Evolutionary conservation across 352 stramenopile species (phyloP), one percentile per base, ranked within the genome.

Genomic region (Phytophthora multivora): DNA sequence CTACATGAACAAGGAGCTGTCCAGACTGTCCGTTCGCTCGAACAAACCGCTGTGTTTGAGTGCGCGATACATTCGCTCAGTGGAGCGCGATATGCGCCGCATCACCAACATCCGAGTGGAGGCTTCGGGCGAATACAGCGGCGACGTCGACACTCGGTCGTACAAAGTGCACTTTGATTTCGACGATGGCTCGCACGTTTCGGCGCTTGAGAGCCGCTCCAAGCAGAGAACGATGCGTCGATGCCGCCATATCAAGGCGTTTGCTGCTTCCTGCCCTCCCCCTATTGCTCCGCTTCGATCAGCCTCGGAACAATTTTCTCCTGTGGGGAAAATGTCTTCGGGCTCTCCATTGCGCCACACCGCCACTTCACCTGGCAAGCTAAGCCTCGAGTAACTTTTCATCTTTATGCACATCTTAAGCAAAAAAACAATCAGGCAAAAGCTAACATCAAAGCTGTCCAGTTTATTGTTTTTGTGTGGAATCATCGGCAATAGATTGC

Each of bases 141-240:
- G 79, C 10, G 81, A 91, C 15, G 67, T 89, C 21, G 79, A 89
- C 69, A 91, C 81, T 43, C 75, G 81, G 7, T 75, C 58, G 46
- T 91, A 89, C 63, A 86, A 89, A 50, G 69, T 91, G 15, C 73
- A 88, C 52, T 89, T 91, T 52, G 81, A 91, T 39, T 91, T 91
- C 57, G 67, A 85, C 50, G 78, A 91, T 42, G 79, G 76, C 15
- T 64, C 63, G 4, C 71, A 88, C 49, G 69, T 79, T 3, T 75
- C 73, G 38, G 76, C 71, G 9, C 66, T 91, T 26, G 81, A 91
- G 41, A 68, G 65, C 13, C 77, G 81, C 15, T 88, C 67, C 67
- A 89, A 88, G 75, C 69, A 73, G 39, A 82, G 84, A 59, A 79
- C 77, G 1, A 56, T 86, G 33, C 56, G 71, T 43, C 73, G 79